Conservation (phyloP, 1,284 basidiomycete genomes). For the Ceratobasidium sp. region DNA sequence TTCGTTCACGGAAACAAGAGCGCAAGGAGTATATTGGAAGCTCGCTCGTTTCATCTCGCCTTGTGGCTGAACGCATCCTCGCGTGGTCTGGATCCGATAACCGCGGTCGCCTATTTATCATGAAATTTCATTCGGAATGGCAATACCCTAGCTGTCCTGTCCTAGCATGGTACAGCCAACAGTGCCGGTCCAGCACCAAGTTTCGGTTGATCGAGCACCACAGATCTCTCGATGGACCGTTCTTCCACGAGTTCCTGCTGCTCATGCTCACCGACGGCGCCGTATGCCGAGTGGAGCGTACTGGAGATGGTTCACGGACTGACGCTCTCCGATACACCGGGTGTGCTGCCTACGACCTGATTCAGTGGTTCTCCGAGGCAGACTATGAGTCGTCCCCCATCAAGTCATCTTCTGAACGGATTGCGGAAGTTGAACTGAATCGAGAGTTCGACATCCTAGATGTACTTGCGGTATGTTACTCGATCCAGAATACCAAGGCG, state of each 20-base stretch:
- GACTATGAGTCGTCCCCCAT: not conserved
- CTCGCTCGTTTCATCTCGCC: too few relatives aligned
- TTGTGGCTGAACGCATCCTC: too few relatives aligned
- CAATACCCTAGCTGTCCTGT: not conserved
- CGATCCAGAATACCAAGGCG: constrained; percentile 4
- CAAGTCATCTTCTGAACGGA: not conserved
- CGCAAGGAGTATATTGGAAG: too few relatives aligned
- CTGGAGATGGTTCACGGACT: constrained; percentile 1
- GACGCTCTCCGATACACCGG: constrained; percentile 5
- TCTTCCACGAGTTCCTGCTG: constrained; percentile 1
- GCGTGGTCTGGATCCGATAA: not conserved
- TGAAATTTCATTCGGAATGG: constrained; percentile 15
- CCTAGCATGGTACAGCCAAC: not conserved
- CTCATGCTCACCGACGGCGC: not conserved
- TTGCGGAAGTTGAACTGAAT: not conserved
- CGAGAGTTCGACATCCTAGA: not conserved
- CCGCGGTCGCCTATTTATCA: not conserved
- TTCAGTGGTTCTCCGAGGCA: not conserved
- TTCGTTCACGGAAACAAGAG: too few relatives aligned
- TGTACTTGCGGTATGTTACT: constrained; percentile 21
- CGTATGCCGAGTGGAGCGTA: constrained; percentile 7
- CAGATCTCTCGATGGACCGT: not conserved
- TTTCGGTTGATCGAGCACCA: not conserved
- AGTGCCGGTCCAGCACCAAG: not conserved
- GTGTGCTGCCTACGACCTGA: not conserved